Conservation (phyloP, 1,284 basidiomycete species). For the Butyriboletus appendiculatus region DNA sequence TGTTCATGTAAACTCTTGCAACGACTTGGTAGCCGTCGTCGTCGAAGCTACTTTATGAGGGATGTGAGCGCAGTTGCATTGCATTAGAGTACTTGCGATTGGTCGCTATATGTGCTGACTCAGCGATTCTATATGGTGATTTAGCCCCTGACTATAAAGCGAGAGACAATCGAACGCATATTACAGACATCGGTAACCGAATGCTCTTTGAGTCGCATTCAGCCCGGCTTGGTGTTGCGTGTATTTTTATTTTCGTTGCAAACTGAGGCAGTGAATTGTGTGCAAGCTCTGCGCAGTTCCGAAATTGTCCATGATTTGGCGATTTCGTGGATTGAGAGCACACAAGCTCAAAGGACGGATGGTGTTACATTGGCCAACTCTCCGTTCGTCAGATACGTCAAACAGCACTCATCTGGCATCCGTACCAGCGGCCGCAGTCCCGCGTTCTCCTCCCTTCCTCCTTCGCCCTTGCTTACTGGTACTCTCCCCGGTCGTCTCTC, state of each 20-base stretch:
- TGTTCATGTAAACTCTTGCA: constrained; percentile 28
- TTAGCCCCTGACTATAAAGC: neutral
- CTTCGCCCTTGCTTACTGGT: neutral
- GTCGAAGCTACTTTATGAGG: neutral
- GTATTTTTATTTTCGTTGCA: neutral
- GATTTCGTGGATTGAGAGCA: neutral
- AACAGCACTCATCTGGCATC: neutral
- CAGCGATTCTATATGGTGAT: neutral
- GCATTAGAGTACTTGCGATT: too few species aligned
- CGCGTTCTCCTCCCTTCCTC: neutral
- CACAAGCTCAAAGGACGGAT: neutral
- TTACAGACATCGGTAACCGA: neutral
- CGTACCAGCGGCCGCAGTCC: neutral
- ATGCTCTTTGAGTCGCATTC: neutral
- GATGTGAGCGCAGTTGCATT: too few species aligned
- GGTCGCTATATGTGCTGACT: neutral
- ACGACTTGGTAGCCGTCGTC: constrained; percentile 1
- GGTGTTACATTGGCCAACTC: neutral
- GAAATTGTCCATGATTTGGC: neutral
- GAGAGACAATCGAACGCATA: too few species aligned
- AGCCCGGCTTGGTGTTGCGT: too few species aligned
- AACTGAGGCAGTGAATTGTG: neutral
- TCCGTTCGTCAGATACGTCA: neutral
- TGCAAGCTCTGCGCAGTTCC: neutral
- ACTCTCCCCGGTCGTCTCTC: neutral